These are phyloP conservation scores for Exserohilum rostratum DNA, from an alignment of 2,329 filamentous ascomycete species.

Conservation along the genomic window DNA sequence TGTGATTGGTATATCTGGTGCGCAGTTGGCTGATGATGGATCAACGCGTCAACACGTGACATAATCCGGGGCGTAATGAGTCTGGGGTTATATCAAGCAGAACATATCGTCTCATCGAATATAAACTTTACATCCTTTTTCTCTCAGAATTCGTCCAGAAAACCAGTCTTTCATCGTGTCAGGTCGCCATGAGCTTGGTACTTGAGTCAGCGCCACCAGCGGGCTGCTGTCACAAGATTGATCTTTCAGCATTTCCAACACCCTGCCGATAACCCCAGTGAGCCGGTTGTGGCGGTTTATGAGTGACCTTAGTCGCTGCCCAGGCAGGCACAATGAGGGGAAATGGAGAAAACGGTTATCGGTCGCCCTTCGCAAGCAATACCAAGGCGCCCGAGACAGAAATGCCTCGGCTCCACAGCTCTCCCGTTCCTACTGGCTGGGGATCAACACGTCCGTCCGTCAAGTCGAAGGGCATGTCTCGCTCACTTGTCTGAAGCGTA, in stretches of 20 bases:
- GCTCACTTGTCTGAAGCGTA: background rate
- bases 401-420: constrained; percentile 19
- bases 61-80: no score
- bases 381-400: background rate
- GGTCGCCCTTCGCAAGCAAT: background rate
- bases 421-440: constrained; percentile 6
- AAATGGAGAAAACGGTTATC: background rate
- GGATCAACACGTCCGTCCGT: constrained; percentile 7
- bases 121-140: background rate
- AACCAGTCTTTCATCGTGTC: background rate
- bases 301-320: background rate
- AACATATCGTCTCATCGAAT: background rate
- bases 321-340: constrained; percentile 11
- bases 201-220: background rate
- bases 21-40: background rate
- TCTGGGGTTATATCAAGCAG: background rate
- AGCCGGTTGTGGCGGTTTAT: background rate
- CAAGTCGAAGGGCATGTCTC: constrained; percentile 2
- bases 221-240: background rate
- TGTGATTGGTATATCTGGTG: background rate
- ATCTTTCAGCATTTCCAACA: background rate
- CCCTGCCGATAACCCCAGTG: background rate
- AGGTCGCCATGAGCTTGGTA: background rate
- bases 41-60: background rate
- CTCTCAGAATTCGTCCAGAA: no score